Base-by-base conservation (phyloP, 345 rosid species). In the Sisymbrium altissimum region DNA sequence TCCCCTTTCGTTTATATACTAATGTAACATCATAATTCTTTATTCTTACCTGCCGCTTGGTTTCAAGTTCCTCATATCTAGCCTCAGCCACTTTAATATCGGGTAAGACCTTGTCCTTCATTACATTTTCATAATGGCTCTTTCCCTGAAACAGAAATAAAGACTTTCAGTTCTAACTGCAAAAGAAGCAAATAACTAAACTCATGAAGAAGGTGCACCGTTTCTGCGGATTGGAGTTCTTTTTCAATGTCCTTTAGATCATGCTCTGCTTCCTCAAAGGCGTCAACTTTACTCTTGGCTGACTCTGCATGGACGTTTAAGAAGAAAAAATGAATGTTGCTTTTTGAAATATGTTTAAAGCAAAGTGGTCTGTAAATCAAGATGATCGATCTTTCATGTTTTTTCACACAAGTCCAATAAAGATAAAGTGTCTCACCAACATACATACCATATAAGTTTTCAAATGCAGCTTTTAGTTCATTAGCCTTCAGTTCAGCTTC, bases 221-320 rank as follows among this genome's bases (percentile, higher is more conserved):
- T 75, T 83, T 84, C 86, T 36, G 87, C 86, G 6, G 81, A 69
- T 38, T 75, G 72, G 36, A 85, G 79, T 44, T 84, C 80, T 52
- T 77, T 79, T 65, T 90, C 97, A 48, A 85, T 86, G 75, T 82
- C 76, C 81, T 81, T 86, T 71, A 88, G 84, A 79, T 89, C 88
- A 58, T 64, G 66, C 80, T 93, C 96, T 60, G 97, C 88, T 71
- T 83, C 76, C 75, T 85, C 87, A 69, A 85, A 83, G 73, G 90
- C 89, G 61, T 78, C 76, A n/a, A 90, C 69, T 61, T 90, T 89
- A 68, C 78, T 85, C 63, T 82, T 84, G 35, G 93, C 87, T 17
- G 93, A 87, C 49, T 87, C 96, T 90, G 71, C 64, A 73, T 29
- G 36, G 32, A 70, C 44, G 45, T 57, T 32, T 44, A 44, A 46